Base-by-base conservation (phyloP, 2,329 filamentous ascomycete species). In the Colletotrichum eleusines region DNA sequence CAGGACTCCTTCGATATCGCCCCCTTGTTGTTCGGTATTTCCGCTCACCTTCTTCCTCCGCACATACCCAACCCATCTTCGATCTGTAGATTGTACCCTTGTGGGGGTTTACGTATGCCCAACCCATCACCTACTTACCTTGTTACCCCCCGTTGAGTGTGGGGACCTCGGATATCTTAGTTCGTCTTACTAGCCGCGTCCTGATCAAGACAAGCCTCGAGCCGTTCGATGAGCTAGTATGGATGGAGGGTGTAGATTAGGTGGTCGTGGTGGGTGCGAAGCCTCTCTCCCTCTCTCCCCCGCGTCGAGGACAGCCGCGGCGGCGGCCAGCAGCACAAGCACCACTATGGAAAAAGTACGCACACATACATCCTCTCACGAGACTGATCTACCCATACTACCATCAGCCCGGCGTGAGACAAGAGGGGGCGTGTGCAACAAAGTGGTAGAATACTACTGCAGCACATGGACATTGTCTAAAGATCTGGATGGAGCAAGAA, bases 151-250 rank as follows among this genome's bases (percentile, higher is more conserved):
- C 44, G 51, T 63, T 58, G 31, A 44, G n/a, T 46, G 69, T 69
- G 69, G 69, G 26, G 59, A 59, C 58, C 35, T 71, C 38, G 59
- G 58, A 31, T 48, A 59, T 63, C 59, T 59, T 61, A 59, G 64
- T 53, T 59, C 44, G 53, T 44, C 31, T 28, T 40, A 16, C 61
- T 71, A 59, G 59, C n/a, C 46, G n/a, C n/a, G 40, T 42, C 64
- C 69, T 63, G 59, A 71, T 71, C 38, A 46, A 71, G 69, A 53
- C 58, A 71, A 66, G 69, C 33, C 59, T 71, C 64, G 64, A 69
- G 63, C 69, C 64, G 53, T 71, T 69, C 64, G 46, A 59, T 54
- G 31, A 23, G 51, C 69, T 71, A 71, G 69, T 59, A 71, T 40
- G 69, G 69, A 63, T 71, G 53, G 46, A 68, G 59, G 64, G 64